Evolutionary conservation across 441 rosid species (phyloP).

Genomic region (Populus tomentosa): DNA sequence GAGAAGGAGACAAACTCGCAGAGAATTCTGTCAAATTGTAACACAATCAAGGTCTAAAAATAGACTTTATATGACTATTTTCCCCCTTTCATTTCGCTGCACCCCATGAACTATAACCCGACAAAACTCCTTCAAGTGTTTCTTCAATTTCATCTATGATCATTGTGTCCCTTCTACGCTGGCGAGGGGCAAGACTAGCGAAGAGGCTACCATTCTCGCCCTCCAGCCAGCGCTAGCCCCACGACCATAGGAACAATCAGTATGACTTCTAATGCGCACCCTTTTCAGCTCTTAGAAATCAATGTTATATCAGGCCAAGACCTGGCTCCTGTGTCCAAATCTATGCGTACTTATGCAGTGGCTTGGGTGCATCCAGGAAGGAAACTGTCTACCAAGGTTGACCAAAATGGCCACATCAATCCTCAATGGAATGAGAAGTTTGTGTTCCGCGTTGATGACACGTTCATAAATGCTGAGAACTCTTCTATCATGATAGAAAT

Average conservation of each 20-base stretch:
- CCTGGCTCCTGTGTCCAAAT: slow-evolving; percentile 56
- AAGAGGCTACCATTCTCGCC: background rate
- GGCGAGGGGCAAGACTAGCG: background rate
- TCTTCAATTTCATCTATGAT: background rate
- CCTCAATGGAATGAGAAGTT: slow-evolving; percentile 64
- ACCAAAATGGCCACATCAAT: slow-evolving; percentile 36
- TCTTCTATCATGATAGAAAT: slow-evolving; percentile 68
- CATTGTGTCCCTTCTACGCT: background rate
- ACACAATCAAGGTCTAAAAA: background rate
- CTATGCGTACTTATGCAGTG: slow-evolving; percentile 79
- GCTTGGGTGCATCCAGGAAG: slow-evolving; percentile 35
- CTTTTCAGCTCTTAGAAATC: slow-evolving; percentile 63
- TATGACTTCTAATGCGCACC: slow-evolving; percentile 25
- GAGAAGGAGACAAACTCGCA: background rate
- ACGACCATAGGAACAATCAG: background rate
- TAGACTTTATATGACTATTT: background rate
- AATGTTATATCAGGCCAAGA: slow-evolving; percentile 75
- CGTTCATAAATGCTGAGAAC: slow-evolving; percentile 48
- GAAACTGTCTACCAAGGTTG: slow-evolving; percentile 39
- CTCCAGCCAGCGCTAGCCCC: background rate
- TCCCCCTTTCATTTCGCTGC: background rate
- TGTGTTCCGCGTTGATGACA: slow-evolving; percentile 65
- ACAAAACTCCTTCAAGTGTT: background rate
- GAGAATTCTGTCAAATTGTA: background rate
- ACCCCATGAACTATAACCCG: background rate